Percentiles rank a stretch among this genome's conserved stretches.
These are phyloP conservation scores for Daedaleopsis sinensis DNA, from an alignment of 768 basidiomycete genomes.

Conservation along the genomic window DNA sequence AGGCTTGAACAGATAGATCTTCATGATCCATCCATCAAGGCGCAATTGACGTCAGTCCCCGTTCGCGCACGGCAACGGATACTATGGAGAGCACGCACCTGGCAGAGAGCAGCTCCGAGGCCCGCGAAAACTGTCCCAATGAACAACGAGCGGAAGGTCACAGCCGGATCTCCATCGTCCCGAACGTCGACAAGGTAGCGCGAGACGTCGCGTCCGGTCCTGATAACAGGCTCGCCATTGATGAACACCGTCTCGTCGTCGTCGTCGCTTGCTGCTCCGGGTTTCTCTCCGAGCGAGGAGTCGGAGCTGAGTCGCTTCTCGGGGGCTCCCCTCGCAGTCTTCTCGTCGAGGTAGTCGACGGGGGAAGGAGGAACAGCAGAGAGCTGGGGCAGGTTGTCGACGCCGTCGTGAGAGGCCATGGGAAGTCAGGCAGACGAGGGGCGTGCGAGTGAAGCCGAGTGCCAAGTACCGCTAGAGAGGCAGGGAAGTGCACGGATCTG, in stretches of 20 bases:
- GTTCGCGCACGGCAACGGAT: neutral
- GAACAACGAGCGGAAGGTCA: conserved; percentile 58
- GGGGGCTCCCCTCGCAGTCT: neutral
- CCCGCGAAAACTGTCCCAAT: conserved; percentile 61
- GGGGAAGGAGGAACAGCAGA: conserved; percentile 3
- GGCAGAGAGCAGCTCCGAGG: conserved; percentile 57
- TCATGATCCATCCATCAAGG: neutral
- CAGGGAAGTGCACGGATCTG: neutral
- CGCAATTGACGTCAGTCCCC: neutral
- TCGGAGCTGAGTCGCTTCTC: conserved; percentile 13
- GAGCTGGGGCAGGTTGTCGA: conserved; percentile 18
- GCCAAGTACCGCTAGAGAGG: neutral
- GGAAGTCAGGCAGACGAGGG: neutral
- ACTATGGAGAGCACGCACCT: conserved; percentile 39
- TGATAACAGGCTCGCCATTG: conserved; percentile 34
- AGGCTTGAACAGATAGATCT: conserved; percentile 68
- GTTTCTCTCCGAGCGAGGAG: conserved; percentile 9
- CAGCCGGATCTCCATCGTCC: conserved; percentile 58
- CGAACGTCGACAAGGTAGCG: conserved; percentile 56
- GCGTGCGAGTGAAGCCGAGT: conserved; percentile 6
- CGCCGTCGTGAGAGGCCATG: conserved; percentile 13
- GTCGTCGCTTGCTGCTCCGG: conserved; percentile 8
- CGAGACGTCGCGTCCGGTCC: conserved; percentile 51
- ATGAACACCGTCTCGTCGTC: conserved; percentile 21
- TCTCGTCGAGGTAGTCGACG: conserved; percentile 15